Evolutionary conservation across 805 yeast genomes (phyloP).

Genomic region (Wickerhamiella cacticola): DNA sequence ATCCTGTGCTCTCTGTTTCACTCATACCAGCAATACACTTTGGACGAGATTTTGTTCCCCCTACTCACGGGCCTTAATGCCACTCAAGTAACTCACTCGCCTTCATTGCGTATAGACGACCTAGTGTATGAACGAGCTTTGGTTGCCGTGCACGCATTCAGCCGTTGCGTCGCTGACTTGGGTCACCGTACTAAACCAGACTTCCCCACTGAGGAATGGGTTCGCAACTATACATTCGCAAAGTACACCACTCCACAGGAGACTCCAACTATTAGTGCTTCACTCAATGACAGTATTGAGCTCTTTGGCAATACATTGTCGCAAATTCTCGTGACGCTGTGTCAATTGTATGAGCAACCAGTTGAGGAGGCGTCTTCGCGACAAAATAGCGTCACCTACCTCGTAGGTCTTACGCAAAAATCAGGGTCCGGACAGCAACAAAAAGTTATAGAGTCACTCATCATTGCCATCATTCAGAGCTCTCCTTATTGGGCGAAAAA

Average conservation of each 20-base stretch:
- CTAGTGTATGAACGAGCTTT: conserved; percentile 58
- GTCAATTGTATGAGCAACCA: conserved; percentile 10
- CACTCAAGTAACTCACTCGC: conserved; percentile 15
- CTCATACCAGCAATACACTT: conserved; percentile 61
- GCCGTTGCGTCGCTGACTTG: conserved; percentile 55
- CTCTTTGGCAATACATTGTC: conserved; percentile 22
- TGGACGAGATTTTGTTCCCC: conserved; percentile 68
- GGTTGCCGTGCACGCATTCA: conserved; percentile 58
- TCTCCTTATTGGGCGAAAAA: conserved; percentile 61
- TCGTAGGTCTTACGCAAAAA: conserved; percentile 13
- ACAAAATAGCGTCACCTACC: conserved; percentile 22
- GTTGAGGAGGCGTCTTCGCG: conserved; percentile 13
- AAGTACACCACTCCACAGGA: conserved; percentile 12
- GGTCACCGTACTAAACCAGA: conserved; percentile 48
- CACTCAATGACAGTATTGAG: conserved; percentile 21
- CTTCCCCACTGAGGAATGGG: conserved; percentile 48
- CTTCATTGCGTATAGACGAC: conserved; percentile 37
- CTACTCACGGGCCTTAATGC: conserved; percentile 34
- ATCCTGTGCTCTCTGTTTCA: conserved; percentile 67
- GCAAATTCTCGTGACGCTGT: conserved; percentile 13
- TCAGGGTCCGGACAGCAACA: conserved; percentile 5
- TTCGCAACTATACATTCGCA: conserved; percentile 3
- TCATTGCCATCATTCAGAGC: conserved; percentile 57
- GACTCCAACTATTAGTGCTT: conserved; percentile 14
- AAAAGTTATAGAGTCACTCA: conserved; percentile 35